These are phyloP conservation scores for Tephrocybe sp. DNA, from an alignment of 768 basidiomycete genomes.

Conservation along the genomic window DNA sequence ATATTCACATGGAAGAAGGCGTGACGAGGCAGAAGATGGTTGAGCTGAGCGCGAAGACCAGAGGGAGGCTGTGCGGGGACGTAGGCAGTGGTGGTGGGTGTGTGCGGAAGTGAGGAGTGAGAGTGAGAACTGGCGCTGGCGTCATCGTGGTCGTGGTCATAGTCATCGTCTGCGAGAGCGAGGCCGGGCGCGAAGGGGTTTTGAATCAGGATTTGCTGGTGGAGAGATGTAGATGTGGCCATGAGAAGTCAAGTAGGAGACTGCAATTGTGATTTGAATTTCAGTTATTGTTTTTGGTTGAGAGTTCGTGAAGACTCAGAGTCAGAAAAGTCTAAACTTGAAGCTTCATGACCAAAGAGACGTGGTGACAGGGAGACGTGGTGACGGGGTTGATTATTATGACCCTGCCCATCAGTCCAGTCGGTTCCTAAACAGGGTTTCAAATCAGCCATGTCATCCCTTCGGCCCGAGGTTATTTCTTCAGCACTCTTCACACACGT, in stretches of 20 bases:
- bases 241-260: not conserved
- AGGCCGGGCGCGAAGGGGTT: constrained; percentile 19
- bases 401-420: not conserved
- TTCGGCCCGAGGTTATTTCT: not conserved
- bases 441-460: too few relatives aligned
- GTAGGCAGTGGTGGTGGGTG: constrained; percentile 5
- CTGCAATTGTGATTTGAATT: too few relatives aligned
- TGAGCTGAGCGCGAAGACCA: constrained; percentile 55
- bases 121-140: constrained; percentile 7
- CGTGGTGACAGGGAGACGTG: not conserved
- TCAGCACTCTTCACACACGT: not conserved
- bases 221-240: too few relatives aligned
- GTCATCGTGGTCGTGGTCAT: constrained; percentile 14
- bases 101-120: constrained; percentile 8
- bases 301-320: too few relatives aligned
- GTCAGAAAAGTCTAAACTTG: not conserved
- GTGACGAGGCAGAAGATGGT: constrained; percentile 61
- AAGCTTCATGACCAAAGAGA: not conserved
- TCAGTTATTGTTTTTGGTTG: not conserved
- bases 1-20: constrained; percentile 63
- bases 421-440: too few relatives aligned
- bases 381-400: too few relatives aligned
- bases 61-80: constrained; percentile 4
- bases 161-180: not conserved
- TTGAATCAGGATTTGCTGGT: constrained; percentile 15